Evolutionary conservation across 1,139 yeast genomes (phyloP).

Genomic region (Candida frijolesensis): DNA sequence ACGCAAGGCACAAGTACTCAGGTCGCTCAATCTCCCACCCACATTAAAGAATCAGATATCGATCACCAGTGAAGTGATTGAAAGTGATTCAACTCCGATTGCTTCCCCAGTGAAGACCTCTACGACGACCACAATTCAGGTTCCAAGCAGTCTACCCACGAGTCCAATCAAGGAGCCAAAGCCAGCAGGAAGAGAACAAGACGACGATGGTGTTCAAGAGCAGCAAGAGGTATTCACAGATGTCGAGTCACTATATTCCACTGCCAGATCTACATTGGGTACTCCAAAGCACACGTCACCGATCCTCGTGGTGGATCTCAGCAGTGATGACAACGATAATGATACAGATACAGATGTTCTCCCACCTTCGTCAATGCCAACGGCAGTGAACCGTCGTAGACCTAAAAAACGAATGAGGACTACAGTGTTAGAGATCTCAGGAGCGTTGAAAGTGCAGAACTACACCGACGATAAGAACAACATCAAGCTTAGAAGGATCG

Average conservation of each 20-base stretch:
- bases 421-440: conserved; percentile 24
- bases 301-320: background rate
- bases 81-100: conserved; percentile 9
- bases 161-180: conserved; percentile 4
- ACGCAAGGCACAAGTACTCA: conserved; percentile 12
- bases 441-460: conserved; percentile 23
- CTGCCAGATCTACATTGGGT: conserved; percentile 19
- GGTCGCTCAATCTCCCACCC: conserved; percentile 14
- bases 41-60: conserved; percentile 10
- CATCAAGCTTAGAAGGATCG: conserved; percentile 26
- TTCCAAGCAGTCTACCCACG: background rate
- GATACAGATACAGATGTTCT: background rate
- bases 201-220: background rate
- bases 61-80: conserved; percentile 5
- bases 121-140: background rate
- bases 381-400: background rate
- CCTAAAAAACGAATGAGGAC: conserved; percentile 18
- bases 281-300: conserved; percentile 3
- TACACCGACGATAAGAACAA: conserved; percentile 17
- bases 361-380: conserved; percentile 9
- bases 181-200: background rate
- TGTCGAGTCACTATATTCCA: conserved; percentile 22
- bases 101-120: conserved; percentile 1
- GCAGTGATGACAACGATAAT: background rate
- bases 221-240: conserved; percentile 11